Conservation (phyloP, 192 early-diverging fungal genomes). For the Coemansia sp. region DNA sequence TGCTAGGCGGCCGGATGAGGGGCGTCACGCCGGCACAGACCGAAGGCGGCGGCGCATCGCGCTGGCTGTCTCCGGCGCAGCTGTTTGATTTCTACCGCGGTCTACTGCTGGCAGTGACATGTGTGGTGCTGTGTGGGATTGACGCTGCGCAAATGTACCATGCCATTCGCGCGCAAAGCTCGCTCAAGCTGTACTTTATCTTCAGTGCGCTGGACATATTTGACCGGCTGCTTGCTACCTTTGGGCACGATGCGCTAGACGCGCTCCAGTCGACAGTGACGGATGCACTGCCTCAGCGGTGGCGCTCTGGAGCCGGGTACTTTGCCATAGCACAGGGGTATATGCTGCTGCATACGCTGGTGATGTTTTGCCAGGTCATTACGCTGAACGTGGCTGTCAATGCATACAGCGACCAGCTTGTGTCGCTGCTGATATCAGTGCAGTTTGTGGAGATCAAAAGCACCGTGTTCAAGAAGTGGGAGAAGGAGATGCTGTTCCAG, state of each 20-base stretch:
- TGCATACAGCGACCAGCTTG: slow-evolving; percentile 88
- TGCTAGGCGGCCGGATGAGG: slow-evolving; percentile 14
- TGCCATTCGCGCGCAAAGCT: slow-evolving; percentile 90
- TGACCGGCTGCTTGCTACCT: slow-evolving; percentile 88
- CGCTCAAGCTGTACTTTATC: slow-evolving; percentile 96
- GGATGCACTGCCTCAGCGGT: slow-evolving; percentile 39
- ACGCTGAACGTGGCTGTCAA: slow-evolving; percentile 96
- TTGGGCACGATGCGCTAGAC: slow-evolving; percentile 93
- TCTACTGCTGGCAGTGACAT: slow-evolving; percentile 70
- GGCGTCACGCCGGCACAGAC: slow-evolving; percentile 5
- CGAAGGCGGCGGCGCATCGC: slow-evolving; percentile 17
- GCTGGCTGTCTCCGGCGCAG: slow-evolving; percentile 72
- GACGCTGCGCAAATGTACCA: slow-evolving; percentile 93
- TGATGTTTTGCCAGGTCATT: slow-evolving; percentile 93
- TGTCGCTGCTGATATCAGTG: slow-evolving; percentile 91
- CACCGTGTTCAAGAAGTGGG: slow-evolving; percentile 95
- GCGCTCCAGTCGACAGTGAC: slow-evolving; percentile 79
- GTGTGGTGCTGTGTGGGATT: slow-evolving; percentile 70
- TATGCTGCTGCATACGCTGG: slow-evolving; percentile 85
- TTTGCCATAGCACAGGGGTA: slow-evolving; percentile 80
- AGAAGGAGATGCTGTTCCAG: slow-evolving; percentile 96
- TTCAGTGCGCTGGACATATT: slow-evolving; percentile 94
- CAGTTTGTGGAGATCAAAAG: slow-evolving; percentile 99
- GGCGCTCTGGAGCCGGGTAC: slow-evolving; percentile 44
- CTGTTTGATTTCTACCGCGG: slow-evolving; percentile 92